Conservation (phyloP, 2,329 filamentous ascomycete genomes). For the Bipolaris cookei region DNA sequence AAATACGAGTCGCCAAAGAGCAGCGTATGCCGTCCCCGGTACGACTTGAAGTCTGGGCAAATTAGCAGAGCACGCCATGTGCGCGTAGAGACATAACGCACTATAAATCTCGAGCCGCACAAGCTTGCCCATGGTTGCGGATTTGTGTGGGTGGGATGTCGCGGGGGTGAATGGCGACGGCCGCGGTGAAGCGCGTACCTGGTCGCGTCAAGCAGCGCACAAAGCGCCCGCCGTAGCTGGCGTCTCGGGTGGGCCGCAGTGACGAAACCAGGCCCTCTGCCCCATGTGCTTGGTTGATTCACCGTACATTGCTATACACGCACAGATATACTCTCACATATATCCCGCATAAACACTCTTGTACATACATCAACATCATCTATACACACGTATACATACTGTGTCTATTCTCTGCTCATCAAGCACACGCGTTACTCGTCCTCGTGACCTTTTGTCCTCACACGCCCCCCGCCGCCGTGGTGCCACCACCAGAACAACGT, state of each 20-base stretch:
- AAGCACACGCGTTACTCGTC: background rate
- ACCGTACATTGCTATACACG: background rate
- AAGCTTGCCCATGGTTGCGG: conserved; percentile 82
- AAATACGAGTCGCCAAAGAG: conserved; percentile 98
- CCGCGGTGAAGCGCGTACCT: conserved; percentile 10
- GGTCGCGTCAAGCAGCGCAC: conserved; percentile 21
- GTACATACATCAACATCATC: background rate
- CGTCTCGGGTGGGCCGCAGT: conserved; percentile 23
- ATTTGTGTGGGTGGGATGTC: conserved; percentile 20
- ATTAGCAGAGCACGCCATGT: conserved; percentile 20
- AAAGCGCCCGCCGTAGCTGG: conserved; percentile 35
- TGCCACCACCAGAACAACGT: conserved; percentile 24
- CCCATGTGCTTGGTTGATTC: background rate
- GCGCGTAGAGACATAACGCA: conserved; percentile 53
- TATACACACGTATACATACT: background rate
- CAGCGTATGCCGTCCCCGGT: conserved; percentile 93
- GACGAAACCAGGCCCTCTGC: conserved; percentile 24
- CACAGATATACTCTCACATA: background rate
- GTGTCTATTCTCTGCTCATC: background rate
- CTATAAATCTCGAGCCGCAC: conserved; percentile 93
- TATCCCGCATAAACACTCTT: background rate
- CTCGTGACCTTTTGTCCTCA: conserved; percentile 17
- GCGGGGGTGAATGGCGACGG: conserved; percentile 7
- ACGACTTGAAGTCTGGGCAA: conserved; percentile 91
- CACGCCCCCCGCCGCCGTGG: background rate